Conservation (phyloP, 108 stramenopile species). For the Pseudonitzschia multiseries region DNA sequence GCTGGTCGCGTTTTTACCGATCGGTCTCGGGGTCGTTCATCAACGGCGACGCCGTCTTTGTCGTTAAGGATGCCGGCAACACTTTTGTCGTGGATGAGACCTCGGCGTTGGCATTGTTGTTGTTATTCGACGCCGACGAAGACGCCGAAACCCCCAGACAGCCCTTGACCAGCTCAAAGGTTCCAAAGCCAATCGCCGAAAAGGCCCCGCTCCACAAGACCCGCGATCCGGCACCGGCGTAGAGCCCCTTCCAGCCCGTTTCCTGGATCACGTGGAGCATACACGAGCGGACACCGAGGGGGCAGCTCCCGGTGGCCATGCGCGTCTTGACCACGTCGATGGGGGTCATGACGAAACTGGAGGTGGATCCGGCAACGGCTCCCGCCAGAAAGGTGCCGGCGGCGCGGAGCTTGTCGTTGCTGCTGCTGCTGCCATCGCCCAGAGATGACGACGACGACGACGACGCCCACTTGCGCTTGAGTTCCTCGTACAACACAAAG, state of each 20-base stretch:
- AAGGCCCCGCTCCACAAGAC: conserved; percentile 43
- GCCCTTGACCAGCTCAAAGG: conserved; percentile 44
- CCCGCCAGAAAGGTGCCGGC: conserved; percentile 50
- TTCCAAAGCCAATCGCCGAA: conserved; percentile 57
- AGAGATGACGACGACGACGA: too few relatives aligned
- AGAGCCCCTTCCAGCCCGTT: conserved; percentile 37
- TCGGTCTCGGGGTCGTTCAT: too few relatives aligned
- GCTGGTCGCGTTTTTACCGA: too few relatives aligned
- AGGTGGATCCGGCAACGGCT: conserved; percentile 58
- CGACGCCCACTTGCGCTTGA: conserved; percentile 34
- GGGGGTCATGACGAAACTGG: conserved; percentile 64
- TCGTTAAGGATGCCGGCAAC: too few relatives aligned
- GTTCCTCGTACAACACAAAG: conserved; percentile 71
- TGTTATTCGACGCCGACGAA: background rate
- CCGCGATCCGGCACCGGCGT: conserved; percentile 50
- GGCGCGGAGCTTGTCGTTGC: conserved; percentile 11
- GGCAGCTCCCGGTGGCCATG: conserved; percentile 46
- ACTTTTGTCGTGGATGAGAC: background rate
- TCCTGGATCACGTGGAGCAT: conserved; percentile 28
- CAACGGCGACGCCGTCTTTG: background rate
- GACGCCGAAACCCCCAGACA: conserved; percentile 26
- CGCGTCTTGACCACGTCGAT: conserved; percentile 73
- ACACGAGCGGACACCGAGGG: conserved; percentile 28
- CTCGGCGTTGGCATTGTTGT: background rate
- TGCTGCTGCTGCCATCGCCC: background rate